phyloP scores from a whole-genome alignment of 169 alveolate genomes.

The Plasmodium gonderi region DNA sequence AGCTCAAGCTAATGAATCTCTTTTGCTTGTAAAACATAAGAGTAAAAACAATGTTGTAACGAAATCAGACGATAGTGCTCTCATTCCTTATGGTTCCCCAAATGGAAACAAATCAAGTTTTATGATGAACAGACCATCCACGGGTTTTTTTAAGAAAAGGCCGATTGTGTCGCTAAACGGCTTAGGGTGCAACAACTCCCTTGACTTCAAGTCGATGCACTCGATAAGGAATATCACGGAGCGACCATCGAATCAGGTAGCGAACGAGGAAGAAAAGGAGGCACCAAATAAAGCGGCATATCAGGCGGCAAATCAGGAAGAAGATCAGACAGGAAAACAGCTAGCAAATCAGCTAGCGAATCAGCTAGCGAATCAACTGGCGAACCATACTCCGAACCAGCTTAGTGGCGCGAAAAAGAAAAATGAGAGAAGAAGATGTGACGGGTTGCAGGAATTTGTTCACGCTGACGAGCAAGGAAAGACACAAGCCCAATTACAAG shows the following conservation, averaged over 20 bases:
- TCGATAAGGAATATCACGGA: background rate
- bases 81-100: background rate
- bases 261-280: background rate
- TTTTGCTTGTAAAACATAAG: background rate
- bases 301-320: background rate
- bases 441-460: too few relatives aligned
- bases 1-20: background rate
- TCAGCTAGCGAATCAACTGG: too few relatives aligned
- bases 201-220: slow-evolving; percentile 4
- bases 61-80: background rate
- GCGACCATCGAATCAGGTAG: background rate
- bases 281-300: background rate
- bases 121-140: background rate
- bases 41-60: background rate
- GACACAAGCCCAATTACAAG: background rate
- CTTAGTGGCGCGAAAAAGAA: too few relatives aligned
- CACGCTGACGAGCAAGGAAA: background rate
- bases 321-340: too few relatives aligned
- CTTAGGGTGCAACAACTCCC: background rate
- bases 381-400: too few relatives aligned
- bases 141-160: background rate
- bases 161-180: background rate
- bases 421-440: too few relatives aligned
- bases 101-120: background rate
- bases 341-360: background rate